phyloP scores from a whole-genome alignment of 345 rosid genomes.

The Rhodamnia argentea region DNA sequence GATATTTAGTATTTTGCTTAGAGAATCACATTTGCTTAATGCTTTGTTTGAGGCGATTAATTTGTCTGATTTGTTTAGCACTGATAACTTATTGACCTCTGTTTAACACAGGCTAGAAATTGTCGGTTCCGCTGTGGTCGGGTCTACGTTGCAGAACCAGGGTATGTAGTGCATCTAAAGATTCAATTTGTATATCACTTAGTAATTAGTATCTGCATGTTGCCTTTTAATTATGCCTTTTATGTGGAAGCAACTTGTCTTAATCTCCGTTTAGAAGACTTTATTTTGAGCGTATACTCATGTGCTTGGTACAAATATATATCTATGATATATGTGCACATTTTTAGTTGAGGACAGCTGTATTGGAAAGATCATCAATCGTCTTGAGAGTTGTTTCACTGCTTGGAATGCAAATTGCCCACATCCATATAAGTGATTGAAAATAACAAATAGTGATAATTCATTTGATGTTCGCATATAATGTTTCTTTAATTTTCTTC shows the following conservation, averaged over 20 bases:
- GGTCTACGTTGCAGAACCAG: slow-evolving; percentile 86
- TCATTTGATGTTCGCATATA: not conserved
- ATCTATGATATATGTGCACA: not conserved
- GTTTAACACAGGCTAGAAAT: slow-evolving; percentile 68
- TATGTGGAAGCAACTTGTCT: not conserved
- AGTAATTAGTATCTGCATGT: not conserved
- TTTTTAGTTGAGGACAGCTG: not conserved
- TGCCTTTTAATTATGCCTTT: not conserved
- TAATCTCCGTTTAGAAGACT: not conserved
- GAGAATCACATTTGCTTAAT: not conserved
- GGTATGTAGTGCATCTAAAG: slow-evolving; percentile 30
- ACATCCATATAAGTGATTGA: not conserved
- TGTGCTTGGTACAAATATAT: not conserved
- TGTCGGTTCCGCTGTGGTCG: slow-evolving; percentile 83
- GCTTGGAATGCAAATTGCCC: not conserved
- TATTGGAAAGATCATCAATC: not conserved
- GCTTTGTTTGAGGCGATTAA: not conserved
- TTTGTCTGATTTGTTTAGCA: not conserved
- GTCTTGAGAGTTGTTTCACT: not conserved
- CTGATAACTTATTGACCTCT: not conserved
- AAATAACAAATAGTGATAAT: not conserved
- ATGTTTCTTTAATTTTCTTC: not conserved
- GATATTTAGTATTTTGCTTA: not conserved
- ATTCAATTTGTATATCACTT: not conserved
- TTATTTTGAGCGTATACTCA: not conserved